These are phyloP conservation scores for Stygiomarasmius scandens DNA, from an alignment of 1,284 basidiomycete genomes.

Conservation along the genomic window DNA sequence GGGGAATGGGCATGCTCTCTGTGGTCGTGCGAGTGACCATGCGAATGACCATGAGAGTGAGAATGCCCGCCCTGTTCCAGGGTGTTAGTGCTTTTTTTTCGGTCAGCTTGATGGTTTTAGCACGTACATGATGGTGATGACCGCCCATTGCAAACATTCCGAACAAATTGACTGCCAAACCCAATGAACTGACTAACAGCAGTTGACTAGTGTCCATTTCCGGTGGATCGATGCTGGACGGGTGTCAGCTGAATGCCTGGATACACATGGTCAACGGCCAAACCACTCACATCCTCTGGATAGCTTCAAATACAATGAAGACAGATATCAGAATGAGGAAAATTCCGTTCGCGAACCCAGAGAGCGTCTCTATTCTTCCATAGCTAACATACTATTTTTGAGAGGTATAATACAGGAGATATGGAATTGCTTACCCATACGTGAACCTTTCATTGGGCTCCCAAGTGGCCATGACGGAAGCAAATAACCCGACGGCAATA, in stretches of 20 bases:
- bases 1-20: slow-evolving; percentile 27
- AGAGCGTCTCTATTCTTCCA: slow-evolving; percentile 97
- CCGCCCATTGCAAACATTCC: slow-evolving; percentile 99
- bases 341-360: slow-evolving; percentile 97
- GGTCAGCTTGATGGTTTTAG: background rate
- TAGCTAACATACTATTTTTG: slow-evolving; percentile 56
- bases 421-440: slow-evolving; percentile 70
- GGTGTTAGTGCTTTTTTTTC: slow-evolving; percentile 7
- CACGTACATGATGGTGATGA: slow-evolving; percentile 82
- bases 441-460: slow-evolving; percentile 93
- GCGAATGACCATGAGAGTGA: slow-evolving; percentile 52
- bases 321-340: slow-evolving; percentile 96
- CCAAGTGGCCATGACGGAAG: slow-evolving; percentile 98
- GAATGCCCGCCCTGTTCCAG: slow-evolving; percentile 56
- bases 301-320: slow-evolving; percentile 98
- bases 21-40: slow-evolving; percentile 36
- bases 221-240: slow-evolving; percentile 83
- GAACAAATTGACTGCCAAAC: slow-evolving; percentile 93
- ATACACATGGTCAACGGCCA: background rate
- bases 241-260: slow-evolving; percentile 2
- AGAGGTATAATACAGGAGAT: background rate
- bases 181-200: slow-evolving; percentile 86
- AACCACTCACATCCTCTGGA: slow-evolving; percentile 83
- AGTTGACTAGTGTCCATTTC: slow-evolving; percentile 98
- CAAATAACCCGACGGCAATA: slow-evolving; percentile 93